Conservation (phyloP, 495 filamentous ascomycete species). For the Hypoxylon lienhwacheense region DNA sequence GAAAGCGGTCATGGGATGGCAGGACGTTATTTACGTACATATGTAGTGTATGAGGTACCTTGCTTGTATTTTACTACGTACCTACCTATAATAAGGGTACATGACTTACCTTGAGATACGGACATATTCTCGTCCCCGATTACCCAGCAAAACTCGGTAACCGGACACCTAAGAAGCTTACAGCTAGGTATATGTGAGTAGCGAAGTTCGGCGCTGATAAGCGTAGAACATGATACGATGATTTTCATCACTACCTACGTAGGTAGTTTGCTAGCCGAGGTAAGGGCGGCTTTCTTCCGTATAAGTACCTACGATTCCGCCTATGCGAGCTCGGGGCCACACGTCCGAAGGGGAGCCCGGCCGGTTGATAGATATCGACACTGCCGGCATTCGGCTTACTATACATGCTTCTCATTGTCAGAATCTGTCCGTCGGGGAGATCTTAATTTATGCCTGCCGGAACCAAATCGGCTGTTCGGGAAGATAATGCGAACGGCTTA, state of each 20-base stretch:
- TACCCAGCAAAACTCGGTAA: too few relatives aligned
- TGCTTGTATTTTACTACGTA: too few relatives aligned
- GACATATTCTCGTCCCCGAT: too few relatives aligned
- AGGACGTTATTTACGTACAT: too few relatives aligned
- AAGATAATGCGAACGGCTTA: neutral
- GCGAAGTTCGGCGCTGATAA: too few relatives aligned
- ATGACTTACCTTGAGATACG: too few relatives aligned
- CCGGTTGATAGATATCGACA: conserved; percentile 15
- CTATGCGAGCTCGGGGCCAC: conserved; percentile 15
- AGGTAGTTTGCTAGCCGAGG: conserved; percentile 26
- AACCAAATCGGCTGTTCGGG: conserved; percentile 30
- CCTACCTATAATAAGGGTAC: too few relatives aligned
- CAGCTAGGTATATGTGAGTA: too few relatives aligned
- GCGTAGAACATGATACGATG: too few relatives aligned
- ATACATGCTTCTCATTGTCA: conserved; percentile 3
- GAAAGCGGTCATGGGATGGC: too few relatives aligned
- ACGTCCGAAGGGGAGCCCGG: conserved; percentile 20
- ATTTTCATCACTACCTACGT: conserved; percentile 10
- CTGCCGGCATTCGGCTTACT: conserved; percentile 26
- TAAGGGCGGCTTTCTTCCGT: conserved; percentile 6
- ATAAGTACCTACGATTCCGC: conserved; percentile 11
- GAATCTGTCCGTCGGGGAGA: conserved; percentile 13
- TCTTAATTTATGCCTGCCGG: conserved; percentile 21
- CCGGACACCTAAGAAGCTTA: too few relatives aligned
- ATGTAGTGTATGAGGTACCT: too few relatives aligned